These are phyloP conservation scores for Oryza longistaminata DNA, from an alignment of 176 grass and related monocot genomes.

Conservation along the genomic window DNA sequence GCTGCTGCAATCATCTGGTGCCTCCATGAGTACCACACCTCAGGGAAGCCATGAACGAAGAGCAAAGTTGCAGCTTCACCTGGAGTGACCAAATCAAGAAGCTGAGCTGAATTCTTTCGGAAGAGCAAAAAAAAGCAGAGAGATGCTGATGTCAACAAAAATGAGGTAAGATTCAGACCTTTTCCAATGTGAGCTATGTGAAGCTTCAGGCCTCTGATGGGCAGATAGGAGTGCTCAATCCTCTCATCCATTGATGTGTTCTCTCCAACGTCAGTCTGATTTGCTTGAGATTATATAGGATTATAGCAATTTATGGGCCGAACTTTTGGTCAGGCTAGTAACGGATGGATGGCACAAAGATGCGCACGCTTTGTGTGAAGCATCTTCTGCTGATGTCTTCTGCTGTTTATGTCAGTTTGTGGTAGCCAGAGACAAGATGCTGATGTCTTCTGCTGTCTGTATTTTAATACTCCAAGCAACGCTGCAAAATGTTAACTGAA, in stretches of 20 bases:
- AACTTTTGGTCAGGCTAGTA: not conserved
- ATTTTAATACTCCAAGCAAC: not conserved
- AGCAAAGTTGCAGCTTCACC: conserved; percentile 31
- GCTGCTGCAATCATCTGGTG: conserved; percentile 43
- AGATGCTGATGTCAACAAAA: not conserved
- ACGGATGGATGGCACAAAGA: not conserved
- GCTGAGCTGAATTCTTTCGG: not conserved
- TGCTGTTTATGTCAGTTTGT: not conserved
- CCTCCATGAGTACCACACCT: conserved; percentile 54
- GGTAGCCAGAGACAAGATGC: not conserved
- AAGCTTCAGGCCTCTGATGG: conserved; percentile 34
- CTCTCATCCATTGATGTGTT: conserved; percentile 7
- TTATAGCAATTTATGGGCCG: not conserved
- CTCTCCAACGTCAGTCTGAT: not conserved
- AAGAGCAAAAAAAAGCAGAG: not conserved
- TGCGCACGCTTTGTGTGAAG: not conserved
- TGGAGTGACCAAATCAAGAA: not conserved
- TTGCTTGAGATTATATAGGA: conserved; percentile 1
- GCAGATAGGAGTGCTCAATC: conserved; percentile 21
- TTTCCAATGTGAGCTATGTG: conserved; percentile 45
- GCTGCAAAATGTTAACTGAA: not conserved
- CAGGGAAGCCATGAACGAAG: conserved; percentile 47
- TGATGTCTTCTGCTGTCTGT: not conserved
- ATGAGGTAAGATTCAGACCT: not conserved
- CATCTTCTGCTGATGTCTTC: not conserved